Base-by-base conservation (phyloP, 805 yeast genomes). In the Zygosaccharomyces siamensis region DNA sequence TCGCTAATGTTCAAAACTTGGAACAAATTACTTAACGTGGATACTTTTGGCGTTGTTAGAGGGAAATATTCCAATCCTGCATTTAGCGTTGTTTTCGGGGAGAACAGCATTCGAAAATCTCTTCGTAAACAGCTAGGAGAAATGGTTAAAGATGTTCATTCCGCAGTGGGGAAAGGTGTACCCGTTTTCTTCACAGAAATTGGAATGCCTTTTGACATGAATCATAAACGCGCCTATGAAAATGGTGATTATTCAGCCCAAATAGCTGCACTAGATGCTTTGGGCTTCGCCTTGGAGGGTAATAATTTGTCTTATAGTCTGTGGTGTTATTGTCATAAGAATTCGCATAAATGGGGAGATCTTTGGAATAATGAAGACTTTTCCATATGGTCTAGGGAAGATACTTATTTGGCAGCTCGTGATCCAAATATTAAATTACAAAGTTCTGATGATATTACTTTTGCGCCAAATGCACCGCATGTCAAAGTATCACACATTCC, bases 161-260 rank as follows among this genome's bases (percentile, higher is more conserved):
- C 74, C 3, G 64, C 76, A 27, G 66, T 90, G 32, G 97, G 97
- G 2, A 49, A 56, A 1, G 44, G 64, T 7, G 73, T 89, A 7
- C 96, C 97, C 0, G 77, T 85, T 7, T 68, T 92, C 20, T 82
- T 93, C 75, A 80, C 95, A 1, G 99, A 92, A 66, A 89, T 92
- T n/a, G 99, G 99, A 5, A 88, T 92, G 84, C 98, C 99, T 2
- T 88, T 84, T 64, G 97, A 93, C 65, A 87, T 92, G 97, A 90
- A 92, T 66, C 74, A 79, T 50, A 87, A 86, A 61, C 72, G 69
- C 42, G 86, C 97, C 0, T 92, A 79, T 61, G 64, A 66, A 1
- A 73, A 73, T 49, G 89, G 90, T 1, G 79, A 80, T 52, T 93
- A 80, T 64, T 67, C 73, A 7, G 75, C 87, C 8, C 99, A 93